Percentiles rank a stretch among this genome's conserved stretches.
phyloP scores from a whole-genome alignment of 164 flowering plant species.

The Vitis riparia region DNA sequence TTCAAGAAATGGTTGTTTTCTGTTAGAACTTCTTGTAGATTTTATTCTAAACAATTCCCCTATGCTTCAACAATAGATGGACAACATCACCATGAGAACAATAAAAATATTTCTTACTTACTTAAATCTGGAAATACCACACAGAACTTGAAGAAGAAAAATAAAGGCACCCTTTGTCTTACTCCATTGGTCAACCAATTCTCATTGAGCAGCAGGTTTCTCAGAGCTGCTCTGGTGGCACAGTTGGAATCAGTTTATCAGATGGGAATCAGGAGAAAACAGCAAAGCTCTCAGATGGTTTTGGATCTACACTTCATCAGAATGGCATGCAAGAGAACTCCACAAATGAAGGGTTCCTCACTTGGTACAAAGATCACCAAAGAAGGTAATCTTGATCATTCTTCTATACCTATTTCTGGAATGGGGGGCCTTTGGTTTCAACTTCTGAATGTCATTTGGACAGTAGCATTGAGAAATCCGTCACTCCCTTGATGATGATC shows the following conservation, averaged over 20 bases:
- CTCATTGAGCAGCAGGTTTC: conserved; percentile 42
- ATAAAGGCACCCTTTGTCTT: conserved; percentile 34
- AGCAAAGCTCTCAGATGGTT: conserved; percentile 32
- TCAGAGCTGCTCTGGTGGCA: conserved; percentile 38
- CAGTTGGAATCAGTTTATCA: conserved; percentile 30
- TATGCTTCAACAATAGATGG: neutral
- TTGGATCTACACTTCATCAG: conserved; percentile 27
- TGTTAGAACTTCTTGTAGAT: too few relatives aligned
- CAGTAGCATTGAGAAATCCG: too few relatives aligned
- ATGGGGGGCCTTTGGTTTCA: too few relatives aligned
- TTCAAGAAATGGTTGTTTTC: too few relatives aligned
- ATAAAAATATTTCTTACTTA: conserved; percentile 32
- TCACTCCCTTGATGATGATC: too few relatives aligned
- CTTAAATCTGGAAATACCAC: conserved; percentile 33
- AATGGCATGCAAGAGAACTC: conserved; percentile 22
- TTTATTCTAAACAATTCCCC: too few relatives aligned
- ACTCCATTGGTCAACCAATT: conserved; percentile 50
- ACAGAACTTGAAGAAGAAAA: conserved; percentile 20
- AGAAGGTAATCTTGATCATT: conserved; percentile 18
- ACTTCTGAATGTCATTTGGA: too few relatives aligned
- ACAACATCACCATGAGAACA: conserved; percentile 4
- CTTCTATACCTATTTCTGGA: too few relatives aligned
- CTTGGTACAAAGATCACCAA: conserved; percentile 26
- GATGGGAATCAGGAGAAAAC: conserved; percentile 36
- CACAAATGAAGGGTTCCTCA: conserved; percentile 20